These are phyloP conservation scores for Metschnikowia continentalis DNA, from an alignment of 805 yeast species.

Conservation along the genomic window DNA sequence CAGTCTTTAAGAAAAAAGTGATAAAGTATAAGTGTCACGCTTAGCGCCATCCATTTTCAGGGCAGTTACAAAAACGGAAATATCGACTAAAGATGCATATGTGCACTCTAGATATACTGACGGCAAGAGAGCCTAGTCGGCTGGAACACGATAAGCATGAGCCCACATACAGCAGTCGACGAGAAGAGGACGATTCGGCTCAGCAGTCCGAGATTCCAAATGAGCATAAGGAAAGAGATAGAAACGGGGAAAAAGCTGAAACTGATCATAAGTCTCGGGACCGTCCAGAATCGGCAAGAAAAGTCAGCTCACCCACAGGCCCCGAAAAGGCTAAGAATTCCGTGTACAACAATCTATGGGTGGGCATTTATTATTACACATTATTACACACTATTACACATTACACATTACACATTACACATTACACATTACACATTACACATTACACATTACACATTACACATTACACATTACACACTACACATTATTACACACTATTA, in stretches of 20 bases:
- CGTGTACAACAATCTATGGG: slow-evolving; percentile 28
- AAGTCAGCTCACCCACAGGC: not conserved
- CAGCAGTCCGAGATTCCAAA: not conserved
- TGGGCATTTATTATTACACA: slow-evolving; percentile 19
- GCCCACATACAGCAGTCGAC: not conserved
- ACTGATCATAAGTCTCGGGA: not conserved
- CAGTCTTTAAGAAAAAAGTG: too few species aligned
- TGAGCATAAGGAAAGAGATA: not conserved
- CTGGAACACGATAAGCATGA: not conserved
- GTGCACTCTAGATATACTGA: too few species aligned
- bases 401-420: too few species aligned
- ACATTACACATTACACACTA: too few species aligned
- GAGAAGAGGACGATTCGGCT: not conserved
- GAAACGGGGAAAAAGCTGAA: not conserved
- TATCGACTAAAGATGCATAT: too few species aligned
- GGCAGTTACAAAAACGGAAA: too few species aligned
- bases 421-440: too few species aligned
- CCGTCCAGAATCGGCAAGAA: not conserved
- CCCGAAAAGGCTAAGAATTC: not conserved
- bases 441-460: too few species aligned
- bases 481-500: too few species aligned
- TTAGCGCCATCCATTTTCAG: too few species aligned
- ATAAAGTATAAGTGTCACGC: too few species aligned
- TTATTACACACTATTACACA: too few species aligned
- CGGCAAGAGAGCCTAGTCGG: not conserved